These are phyloP conservation scores for Wickerhamiella sergipiensis DNA, from an alignment of 805 yeast species.

Conservation along the genomic window DNA sequence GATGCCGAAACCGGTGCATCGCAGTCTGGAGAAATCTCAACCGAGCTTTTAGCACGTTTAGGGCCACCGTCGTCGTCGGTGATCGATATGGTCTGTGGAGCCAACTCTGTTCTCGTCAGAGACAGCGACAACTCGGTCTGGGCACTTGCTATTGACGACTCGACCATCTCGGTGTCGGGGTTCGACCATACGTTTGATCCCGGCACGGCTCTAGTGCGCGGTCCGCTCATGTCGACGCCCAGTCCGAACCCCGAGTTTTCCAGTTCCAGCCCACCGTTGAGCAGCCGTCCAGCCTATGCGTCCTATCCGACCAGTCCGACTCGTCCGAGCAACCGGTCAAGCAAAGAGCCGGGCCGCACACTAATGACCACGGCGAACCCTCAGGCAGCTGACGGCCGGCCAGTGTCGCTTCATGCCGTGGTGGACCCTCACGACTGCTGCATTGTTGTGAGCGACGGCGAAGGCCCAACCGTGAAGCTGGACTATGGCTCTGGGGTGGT, in stretches of 20 bases:
- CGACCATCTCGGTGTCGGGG: not conserved
- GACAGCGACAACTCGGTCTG: not conserved
- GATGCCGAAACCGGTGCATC: not conserved
- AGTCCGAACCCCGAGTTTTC: not conserved
- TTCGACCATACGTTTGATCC: not conserved
- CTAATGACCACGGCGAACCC: not conserved
- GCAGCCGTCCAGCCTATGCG: too few species aligned
- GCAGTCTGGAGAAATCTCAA: not conserved
- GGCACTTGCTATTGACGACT: not conserved
- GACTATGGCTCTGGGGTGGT: not conserved
- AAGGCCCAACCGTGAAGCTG: not conserved
- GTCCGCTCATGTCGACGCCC: not conserved
- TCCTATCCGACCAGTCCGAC: too few species aligned
- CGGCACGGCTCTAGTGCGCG: not conserved
- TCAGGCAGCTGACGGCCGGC: not conserved
- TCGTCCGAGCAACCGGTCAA: too few species aligned
- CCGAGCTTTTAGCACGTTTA: not conserved
- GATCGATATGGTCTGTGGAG: not conserved
- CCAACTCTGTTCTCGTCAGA: not conserved
- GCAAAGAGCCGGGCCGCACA: not conserved
- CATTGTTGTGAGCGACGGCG: not conserved
- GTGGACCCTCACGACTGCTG: not conserved
- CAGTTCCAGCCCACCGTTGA: too few species aligned
- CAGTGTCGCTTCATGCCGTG: not conserved
- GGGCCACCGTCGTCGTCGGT: not conserved